A percentile compares a stretch with the other conserved stretches of the same genome.
phyloP scores from a whole-genome alignment of 1,139 yeast genomes.

The Yarrowia galli region DNA sequence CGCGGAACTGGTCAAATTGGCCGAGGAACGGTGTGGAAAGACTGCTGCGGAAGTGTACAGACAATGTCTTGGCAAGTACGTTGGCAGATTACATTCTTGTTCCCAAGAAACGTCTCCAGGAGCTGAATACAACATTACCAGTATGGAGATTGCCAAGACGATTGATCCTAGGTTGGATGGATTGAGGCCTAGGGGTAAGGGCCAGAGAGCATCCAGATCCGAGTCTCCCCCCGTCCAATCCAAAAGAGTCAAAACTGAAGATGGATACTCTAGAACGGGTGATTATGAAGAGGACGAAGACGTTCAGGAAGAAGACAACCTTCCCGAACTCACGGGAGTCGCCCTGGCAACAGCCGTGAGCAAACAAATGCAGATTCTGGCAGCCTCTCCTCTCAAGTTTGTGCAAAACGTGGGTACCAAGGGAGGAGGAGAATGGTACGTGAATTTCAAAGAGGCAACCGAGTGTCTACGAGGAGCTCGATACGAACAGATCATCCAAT shows the following conservation, averaged over 20 bases:
- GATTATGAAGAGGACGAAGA: conserved; percentile 46
- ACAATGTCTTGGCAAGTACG: conserved; percentile 64
- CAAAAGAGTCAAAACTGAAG: conserved; percentile 43
- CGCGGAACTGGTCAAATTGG: conserved; percentile 66
- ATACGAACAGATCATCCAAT: conserved; percentile 66
- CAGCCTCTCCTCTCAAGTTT: conserved; percentile 48
- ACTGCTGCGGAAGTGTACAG: conserved; percentile 71
- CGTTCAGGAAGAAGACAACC: too few relatives aligned
- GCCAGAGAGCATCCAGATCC: conserved; percentile 38
- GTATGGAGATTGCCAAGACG: conserved; percentile 48
- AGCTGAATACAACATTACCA: conserved; percentile 49
- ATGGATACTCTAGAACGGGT: conserved; percentile 44
- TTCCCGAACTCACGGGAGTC: conserved; percentile 42
- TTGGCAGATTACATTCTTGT: conserved; percentile 51
- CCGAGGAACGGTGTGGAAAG: conserved; percentile 72
- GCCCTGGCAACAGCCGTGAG: conserved; percentile 48
- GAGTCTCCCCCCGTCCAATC: conserved; percentile 1
- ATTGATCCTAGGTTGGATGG: conserved; percentile 44
- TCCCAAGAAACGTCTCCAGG: conserved; percentile 45
- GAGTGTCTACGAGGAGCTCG: conserved; percentile 59
- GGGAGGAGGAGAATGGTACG: conserved; percentile 55
- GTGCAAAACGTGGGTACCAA: conserved; percentile 49
- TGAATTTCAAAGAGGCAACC: conserved; percentile 51
- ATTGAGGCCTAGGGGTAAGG: conserved; percentile 1
- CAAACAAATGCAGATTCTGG: conserved; percentile 52